A percentile compares a stretch with the other conserved stretches of the same genome.
Evolutionary conservation across 352 stramenopile genomes (phyloP).

Genomic region (Plasmopara viticola): DNA sequence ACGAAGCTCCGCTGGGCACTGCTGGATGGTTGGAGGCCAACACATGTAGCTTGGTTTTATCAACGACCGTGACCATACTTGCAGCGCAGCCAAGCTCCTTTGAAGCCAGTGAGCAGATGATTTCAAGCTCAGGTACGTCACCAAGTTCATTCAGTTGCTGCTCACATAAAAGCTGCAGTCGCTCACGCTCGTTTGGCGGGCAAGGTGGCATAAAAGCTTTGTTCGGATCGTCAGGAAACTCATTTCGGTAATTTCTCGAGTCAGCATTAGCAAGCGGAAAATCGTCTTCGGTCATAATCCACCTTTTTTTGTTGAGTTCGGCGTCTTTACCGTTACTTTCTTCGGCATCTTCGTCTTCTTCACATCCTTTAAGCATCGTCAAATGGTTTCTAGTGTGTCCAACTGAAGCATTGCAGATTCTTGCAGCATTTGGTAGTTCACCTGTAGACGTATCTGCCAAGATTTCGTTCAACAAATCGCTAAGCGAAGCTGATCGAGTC

Average conservation of each 20-base stretch:
- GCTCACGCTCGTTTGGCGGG: conserved; percentile 38
- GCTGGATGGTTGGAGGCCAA: conserved; percentile 31
- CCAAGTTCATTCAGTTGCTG: conserved; percentile 43
- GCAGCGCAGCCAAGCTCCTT: conserved; percentile 50
- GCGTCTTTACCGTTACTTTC: conserved; percentile 4
- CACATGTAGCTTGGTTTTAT: conserved; percentile 41
- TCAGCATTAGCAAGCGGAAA: conserved; percentile 44
- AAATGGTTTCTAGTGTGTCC: conserved; percentile 4
- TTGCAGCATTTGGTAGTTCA: conserved; percentile 18
- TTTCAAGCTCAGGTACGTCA: conserved; percentile 51
- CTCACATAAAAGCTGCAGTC: conserved; percentile 40
- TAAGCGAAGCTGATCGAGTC: conserved; percentile 23
- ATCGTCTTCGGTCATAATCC: conserved; percentile 11
- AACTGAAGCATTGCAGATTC: conserved; percentile 12
- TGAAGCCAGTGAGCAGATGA: conserved; percentile 54
- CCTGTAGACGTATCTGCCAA: conserved; percentile 22
- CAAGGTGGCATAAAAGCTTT: conserved; percentile 26
- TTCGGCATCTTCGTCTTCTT: conserved; percentile 4
- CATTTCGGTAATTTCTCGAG: conserved; percentile 38
- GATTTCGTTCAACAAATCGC: conserved; percentile 28
- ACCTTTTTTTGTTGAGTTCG: neutral
- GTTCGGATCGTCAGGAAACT: conserved; percentile 27
- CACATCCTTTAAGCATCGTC: conserved; percentile 10
- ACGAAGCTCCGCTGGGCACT: conserved; percentile 23
- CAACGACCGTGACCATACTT: conserved; percentile 58